Base-by-base conservation (phyloP, 1,284 basidiomycete genomes). In the Leccinum colubrinum region DNA sequence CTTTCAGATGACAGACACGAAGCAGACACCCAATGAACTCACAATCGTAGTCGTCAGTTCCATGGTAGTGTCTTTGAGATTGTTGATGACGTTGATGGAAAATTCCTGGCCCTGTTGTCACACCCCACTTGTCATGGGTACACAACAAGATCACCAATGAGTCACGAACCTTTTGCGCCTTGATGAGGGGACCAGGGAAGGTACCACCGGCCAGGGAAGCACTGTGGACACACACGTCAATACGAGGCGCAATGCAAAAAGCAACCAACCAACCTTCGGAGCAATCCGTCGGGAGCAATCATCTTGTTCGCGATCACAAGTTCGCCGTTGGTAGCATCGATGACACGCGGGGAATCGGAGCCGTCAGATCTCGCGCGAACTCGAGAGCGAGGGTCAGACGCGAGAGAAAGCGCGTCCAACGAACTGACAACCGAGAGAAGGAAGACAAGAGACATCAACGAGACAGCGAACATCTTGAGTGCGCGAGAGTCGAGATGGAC, bases 241-340 rank as follows among this genome's bases (percentile, higher is more conserved):
- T 35, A 15, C 17, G 46, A 27, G 51, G 48, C 3, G 46, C 8
- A 43, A 1, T 6, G 11, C 12, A 2, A 9, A 41, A 51, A 35
- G 7, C 30, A 22, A 61, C 2, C 9, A 59, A 69, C 65, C 37
- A 53, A 77, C 76, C 66, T 68, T 58, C 77, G 65, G 25, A 61
- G 7, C 41, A 71, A 73, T 7, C 76, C 76, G 59, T 77, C 76
- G 0, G 77, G 77, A 11, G 72, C 64, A 35, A 77, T 73, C 7
- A 73, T 62, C 50, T 64, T 67, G 65, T 78, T 76, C 30, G 64
- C 60, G 39, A 77, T 66, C 48, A 66, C 64, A 17, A 73, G 67
- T 22, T 66, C 57, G 48, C 62, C 67, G n/a, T 68, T 41, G 50
- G 61, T 56, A 39, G 73, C 72, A 27, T 68, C 66, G 50, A 72